These are phyloP conservation scores for Melanomma pulvis-pyrius DNA, from an alignment of 495 filamentous ascomycete species.

Conservation along the genomic window DNA sequence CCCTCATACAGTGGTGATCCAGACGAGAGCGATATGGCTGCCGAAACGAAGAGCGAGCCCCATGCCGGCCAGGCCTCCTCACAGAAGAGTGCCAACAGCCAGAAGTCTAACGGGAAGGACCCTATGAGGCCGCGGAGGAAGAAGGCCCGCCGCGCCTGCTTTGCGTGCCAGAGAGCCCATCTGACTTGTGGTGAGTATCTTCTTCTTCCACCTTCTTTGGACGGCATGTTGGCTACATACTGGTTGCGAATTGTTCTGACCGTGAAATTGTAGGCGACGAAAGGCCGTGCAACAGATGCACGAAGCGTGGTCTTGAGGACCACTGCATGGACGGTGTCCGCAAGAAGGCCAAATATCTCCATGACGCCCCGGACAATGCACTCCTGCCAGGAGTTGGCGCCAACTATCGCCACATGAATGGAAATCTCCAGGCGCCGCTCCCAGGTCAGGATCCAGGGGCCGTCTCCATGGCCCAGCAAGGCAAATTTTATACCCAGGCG, in stretches of 20 bases:
- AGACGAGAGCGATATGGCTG: conserved; percentile 58
- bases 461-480: conserved; percentile 22
- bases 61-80: conserved; percentile 56
- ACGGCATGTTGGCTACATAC: too few species aligned
- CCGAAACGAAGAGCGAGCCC: conserved; percentile 59
- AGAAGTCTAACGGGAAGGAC: conserved; percentile 77
- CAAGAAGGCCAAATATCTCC: conserved; percentile 98
- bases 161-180: conserved; percentile 95
- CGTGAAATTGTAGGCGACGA: conserved; percentile 64
- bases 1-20: conserved; percentile 51
- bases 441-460: conserved; percentile 6
- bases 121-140: conserved; percentile 85
- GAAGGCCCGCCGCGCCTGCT: conserved; percentile 93
- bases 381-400: conserved; percentile 62
- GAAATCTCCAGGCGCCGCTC: conserved; percentile 18
- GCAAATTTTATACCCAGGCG: conserved; percentile 21
- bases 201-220: conserved; percentile 20
- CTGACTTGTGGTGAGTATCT: conserved; percentile 88
- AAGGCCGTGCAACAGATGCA: conserved; percentile 88
- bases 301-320: conserved; percentile 88
- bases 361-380: conserved; percentile 85
- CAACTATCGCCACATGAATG: conserved; percentile 52
- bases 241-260: neutral
- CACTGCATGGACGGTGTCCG: conserved; percentile 92
- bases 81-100: conserved; percentile 52